These are phyloP conservation scores for Petunia hybrid DNA, from an alignment of 305 asterid genomes.

Conservation along the genomic window DNA sequence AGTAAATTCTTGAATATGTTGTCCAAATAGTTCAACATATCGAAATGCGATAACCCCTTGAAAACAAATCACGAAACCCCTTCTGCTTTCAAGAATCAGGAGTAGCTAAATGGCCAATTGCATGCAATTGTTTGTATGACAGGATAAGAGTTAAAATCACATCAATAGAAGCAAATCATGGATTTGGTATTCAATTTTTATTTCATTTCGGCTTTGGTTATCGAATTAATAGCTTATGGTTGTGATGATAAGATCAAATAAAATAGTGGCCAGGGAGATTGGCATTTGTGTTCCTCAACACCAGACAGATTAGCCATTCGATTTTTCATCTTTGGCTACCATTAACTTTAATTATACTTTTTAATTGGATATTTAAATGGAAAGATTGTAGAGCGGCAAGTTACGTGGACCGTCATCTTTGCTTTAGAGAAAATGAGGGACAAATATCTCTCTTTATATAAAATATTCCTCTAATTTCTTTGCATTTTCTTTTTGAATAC, in stretches of 20 bases:
- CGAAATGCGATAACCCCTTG: neutral
- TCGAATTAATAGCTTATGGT: neutral
- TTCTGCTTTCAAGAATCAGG: neutral
- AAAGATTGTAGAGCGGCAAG: conserved; percentile 12
- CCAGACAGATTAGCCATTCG: conserved; percentile 13
- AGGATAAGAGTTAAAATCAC: neutral
- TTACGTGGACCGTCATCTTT: neutral
- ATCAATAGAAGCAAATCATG: neutral
- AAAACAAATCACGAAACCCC: neutral
- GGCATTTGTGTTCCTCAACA: conserved; percentile 22
- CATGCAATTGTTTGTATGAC: neutral
- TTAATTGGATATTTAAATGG: neutral
- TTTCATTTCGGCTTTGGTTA: neutral
- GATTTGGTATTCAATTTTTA: neutral
- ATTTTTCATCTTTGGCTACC: neutral
- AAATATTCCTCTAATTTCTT: neutral
- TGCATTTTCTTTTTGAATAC: neutral
- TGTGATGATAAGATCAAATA: conserved; percentile 4
- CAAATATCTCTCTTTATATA: neutral
- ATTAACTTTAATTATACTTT: conserved; percentile 7
- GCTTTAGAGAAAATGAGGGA: neutral
- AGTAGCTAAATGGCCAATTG: neutral
- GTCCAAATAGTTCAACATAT: too few species aligned
- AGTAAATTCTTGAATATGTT: neutral
- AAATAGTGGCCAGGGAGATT: neutral